These are phyloP conservation scores for Kondoa malvinella DNA, from an alignment of 768 basidiomycete genomes.

Conservation along the genomic window DNA sequence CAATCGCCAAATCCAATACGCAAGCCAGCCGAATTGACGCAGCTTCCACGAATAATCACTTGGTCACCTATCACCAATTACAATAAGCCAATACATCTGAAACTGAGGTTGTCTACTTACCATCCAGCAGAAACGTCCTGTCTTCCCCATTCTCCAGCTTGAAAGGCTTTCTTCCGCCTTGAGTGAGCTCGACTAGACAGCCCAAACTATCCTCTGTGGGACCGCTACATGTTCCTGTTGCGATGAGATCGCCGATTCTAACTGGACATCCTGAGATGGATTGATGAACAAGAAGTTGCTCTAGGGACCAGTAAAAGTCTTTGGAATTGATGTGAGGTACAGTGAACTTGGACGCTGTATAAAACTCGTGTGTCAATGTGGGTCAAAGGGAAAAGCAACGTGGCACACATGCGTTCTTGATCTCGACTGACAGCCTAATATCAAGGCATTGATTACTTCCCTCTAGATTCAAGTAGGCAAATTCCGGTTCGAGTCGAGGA, in stretches of 20 bases:
- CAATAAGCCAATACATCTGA: neutral
- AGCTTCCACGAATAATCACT: slow-evolving; percentile 15
- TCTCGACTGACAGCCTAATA: slow-evolving; percentile 4
- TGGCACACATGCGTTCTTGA: neutral
- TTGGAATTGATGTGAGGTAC: slow-evolving; percentile 12
- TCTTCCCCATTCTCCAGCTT: slow-evolving; percentile 4
- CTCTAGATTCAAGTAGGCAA: neutral
- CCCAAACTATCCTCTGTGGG: slow-evolving; percentile 7
- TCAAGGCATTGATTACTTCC: neutral
- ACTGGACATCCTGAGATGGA: slow-evolving; percentile 19
- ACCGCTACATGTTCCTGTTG: slow-evolving; percentile 24
- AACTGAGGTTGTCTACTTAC: neutral
- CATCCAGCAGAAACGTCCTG: slow-evolving; percentile 17
- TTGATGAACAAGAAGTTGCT: slow-evolving; percentile 23
- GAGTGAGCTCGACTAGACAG: slow-evolving; percentile 18
- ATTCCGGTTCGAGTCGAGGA: neutral
- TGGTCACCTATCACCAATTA: slow-evolving; percentile 15
- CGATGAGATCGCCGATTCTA: slow-evolving; percentile 22
- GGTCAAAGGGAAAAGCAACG: neutral
- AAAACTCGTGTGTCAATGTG: neutral
- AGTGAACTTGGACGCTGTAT: neutral
- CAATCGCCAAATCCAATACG: slow-evolving; percentile 22
- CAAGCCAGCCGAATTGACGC: slow-evolving; percentile 8
- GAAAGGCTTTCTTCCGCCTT: slow-evolving; percentile 16
- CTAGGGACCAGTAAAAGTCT: slow-evolving; percentile 21